Percentiles rank a stretch among this genome's conserved stretches.
These are phyloP conservation scores for Beta macrorhiza DNA, from an alignment of 179 eudicot genomes.

Conservation along the genomic window DNA sequence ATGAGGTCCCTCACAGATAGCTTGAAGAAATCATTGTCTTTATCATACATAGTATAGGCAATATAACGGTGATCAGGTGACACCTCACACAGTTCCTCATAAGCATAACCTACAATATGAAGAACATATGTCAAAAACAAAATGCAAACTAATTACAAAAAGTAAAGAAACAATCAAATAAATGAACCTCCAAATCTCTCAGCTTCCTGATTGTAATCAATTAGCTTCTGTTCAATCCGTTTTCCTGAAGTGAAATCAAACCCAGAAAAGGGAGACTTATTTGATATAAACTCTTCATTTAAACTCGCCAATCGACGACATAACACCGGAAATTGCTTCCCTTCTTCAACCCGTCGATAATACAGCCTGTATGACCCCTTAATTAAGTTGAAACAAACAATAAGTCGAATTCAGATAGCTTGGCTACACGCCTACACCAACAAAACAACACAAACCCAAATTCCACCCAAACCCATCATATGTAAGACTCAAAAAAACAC, in stretches of 20 bases:
- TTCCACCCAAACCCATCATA: background rate
- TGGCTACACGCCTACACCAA: background rate
- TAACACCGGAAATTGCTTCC: conserved; percentile 83
- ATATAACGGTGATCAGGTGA: conserved; percentile 91
- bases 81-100: conserved; percentile 88
- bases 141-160: background rate
- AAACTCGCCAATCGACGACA: conserved; percentile 84
- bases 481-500: no score
- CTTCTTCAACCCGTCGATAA: conserved; percentile 85
- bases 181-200: conserved; percentile 85
- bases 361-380: conserved; percentile 77
- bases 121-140: conserved; percentile 6
- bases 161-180: background rate
- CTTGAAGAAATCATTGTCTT: conserved; percentile 84
- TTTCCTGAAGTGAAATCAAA: conserved; percentile 87
- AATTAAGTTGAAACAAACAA: conserved; percentile 29
- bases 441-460: background rate
- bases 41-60: conserved; percentile 95
- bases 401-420: conserved; percentile 17
- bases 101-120: conserved; percentile 69
- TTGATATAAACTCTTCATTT: conserved; percentile 80
- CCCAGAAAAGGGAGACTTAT: conserved; percentile 80
- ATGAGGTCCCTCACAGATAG: conserved; percentile 79
- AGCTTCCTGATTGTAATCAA: conserved; percentile 91
- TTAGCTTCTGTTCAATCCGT: conserved; percentile 80